These are phyloP conservation scores for Diatrype stigma DNA, from an alignment of 2,329 filamentous ascomycete genomes.

Conservation along the genomic window DNA sequence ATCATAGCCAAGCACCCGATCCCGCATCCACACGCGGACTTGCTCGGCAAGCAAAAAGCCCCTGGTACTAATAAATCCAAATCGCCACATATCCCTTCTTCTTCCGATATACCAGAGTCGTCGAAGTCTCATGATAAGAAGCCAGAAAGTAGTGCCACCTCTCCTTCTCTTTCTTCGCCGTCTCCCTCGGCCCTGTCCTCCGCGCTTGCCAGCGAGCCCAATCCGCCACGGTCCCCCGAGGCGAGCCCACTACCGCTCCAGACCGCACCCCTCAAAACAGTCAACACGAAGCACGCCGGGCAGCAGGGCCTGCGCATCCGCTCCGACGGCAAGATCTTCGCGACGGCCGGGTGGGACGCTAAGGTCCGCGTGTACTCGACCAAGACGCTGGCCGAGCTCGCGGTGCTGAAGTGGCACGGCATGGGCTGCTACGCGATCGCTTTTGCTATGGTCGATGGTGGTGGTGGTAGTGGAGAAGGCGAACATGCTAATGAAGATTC, in stretches of 20 bases:
- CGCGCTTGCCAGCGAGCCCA: conserved; percentile 15
- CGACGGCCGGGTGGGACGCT: conserved; percentile 90
- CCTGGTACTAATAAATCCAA: conserved; percentile 1
- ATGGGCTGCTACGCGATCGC: conserved; percentile 79
- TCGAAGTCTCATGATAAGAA: conserved; percentile 1
- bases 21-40: conserved; percentile 26
- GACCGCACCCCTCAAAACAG: conserved; percentile 51
- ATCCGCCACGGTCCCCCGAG: not conserved
- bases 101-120: no score
- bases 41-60: no score
- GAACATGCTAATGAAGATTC: conserved; percentile 6
- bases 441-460: conserved; percentile 53
- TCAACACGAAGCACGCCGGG: conserved; percentile 83
- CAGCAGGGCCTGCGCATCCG: conserved; percentile 78
- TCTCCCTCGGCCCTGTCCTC: conserved; percentile 26
- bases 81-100: no score
- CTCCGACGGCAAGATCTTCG: conserved; percentile 77
- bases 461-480: conserved; percentile 1
- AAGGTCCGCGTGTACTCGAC: conserved; percentile 75
- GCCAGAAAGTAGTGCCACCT: not conserved
- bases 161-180: conserved; percentile 14
- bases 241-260: conserved; percentile 12
- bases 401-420: conserved; percentile 91
- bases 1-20: conserved; percentile 73
- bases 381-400: conserved; percentile 79